These are phyloP conservation scores for Fomitopsis palustris DNA, from an alignment of 1,284 basidiomycete genomes.

Conservation along the genomic window DNA sequence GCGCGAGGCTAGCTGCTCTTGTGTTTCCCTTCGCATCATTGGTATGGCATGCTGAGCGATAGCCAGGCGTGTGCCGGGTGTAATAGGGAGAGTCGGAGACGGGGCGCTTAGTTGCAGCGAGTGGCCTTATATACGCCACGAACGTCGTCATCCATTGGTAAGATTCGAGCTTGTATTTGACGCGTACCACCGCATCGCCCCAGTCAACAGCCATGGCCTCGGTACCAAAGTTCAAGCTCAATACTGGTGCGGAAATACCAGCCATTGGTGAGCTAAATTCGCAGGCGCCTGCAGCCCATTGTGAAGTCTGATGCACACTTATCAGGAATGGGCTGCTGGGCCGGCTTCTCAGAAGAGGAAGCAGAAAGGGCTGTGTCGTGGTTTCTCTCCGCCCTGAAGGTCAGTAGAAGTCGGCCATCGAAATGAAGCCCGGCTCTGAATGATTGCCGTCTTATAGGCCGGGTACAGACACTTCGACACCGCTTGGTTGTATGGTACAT, in stretches of 20 bases:
- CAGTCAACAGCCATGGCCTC: conserved; percentile 14
- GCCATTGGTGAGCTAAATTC: conserved; percentile 24
- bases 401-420: background rate
- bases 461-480: conserved; percentile 30
- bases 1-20: background rate
- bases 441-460: conserved; percentile 10
- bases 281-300: background rate
- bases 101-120: background rate
- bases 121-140: background rate
- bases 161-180: background rate
- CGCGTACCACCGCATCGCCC: background rate
- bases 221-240: conserved; percentile 25
- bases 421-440: background rate
- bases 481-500: conserved; percentile 26
- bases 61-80: background rate
- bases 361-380: background rate
- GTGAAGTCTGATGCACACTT: background rate
- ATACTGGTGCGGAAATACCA: conserved; percentile 26
- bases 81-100: background rate
- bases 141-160: background rate
- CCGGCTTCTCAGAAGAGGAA: conserved; percentile 21
- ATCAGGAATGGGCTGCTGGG: conserved; percentile 12
- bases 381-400: conserved; percentile 22
- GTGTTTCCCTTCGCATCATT: background rate
- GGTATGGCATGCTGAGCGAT: background rate